Conservation (phyloP, 768 basidiomycete species). For the Artomyces pyxidatus region DNA sequence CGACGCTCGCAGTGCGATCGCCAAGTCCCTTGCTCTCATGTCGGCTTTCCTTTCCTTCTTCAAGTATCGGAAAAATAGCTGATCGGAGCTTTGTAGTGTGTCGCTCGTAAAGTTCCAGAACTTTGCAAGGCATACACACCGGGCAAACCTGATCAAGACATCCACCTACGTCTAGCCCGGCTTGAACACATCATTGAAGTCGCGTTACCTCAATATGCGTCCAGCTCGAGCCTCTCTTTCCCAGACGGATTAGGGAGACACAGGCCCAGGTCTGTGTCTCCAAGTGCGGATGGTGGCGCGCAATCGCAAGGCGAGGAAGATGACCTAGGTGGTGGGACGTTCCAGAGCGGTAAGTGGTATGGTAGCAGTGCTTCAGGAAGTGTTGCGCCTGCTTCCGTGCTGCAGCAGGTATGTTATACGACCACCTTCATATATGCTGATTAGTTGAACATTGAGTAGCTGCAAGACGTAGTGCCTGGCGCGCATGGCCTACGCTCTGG, state of each 20-base stretch:
- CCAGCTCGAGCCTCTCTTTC: constrained; percentile 30
- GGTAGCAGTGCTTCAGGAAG: constrained; percentile 80
- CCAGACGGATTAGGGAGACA: constrained; percentile 14
- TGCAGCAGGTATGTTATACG: constrained; percentile 55
- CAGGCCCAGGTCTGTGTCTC: constrained; percentile 41
- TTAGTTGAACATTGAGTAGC: constrained; percentile 24
- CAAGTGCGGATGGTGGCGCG: constrained; percentile 52
- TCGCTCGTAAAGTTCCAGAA: constrained; percentile 81
- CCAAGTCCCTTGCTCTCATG: constrained; percentile 80
- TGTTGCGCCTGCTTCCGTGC: constrained; percentile 67
- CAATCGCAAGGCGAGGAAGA: constrained; percentile 72
- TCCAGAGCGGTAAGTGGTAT: constrained; percentile 83
- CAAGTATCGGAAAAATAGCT: constrained; percentile 9
- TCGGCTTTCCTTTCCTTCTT: constrained; percentile 27
- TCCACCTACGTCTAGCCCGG: constrained; percentile 62
- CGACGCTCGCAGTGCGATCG: constrained; percentile 73
- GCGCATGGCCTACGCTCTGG: constrained; percentile 17
- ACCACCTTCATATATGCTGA: background rate
- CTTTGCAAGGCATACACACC: constrained; percentile 85
- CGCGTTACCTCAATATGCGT: constrained; percentile 69
- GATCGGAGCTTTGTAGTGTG: constrained; percentile 39
- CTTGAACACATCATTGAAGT: constrained; percentile 77
- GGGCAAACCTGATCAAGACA: constrained; percentile 78
- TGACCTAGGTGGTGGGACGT: constrained; percentile 65
- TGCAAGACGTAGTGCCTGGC: constrained; percentile 43